Conservation (phyloP, 2,329 filamentous ascomycete species). For the Colletotrichum salicis region DNA sequence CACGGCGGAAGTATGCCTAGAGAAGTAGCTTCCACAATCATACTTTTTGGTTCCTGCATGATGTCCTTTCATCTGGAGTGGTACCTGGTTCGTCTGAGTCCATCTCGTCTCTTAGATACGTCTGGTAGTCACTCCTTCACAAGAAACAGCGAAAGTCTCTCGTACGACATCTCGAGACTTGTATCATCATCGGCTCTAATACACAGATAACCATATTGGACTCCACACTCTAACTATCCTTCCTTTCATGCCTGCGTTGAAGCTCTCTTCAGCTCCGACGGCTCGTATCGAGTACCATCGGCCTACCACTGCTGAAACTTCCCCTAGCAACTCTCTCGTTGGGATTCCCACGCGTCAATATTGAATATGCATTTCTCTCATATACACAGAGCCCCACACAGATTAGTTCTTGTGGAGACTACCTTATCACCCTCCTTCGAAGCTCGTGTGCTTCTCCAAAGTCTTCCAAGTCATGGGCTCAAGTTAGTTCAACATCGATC, state of each 20-base stretch:
- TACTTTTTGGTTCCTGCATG: too few relatives aligned
- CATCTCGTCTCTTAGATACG: not conserved
- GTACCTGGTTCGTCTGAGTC: not conserved
- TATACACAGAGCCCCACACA: not conserved
- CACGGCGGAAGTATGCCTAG: too few relatives aligned
- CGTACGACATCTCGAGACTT: not conserved
- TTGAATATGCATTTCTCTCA: not conserved
- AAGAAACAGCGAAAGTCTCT: not conserved
- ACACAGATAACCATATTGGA: not conserved
- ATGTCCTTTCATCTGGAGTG: not conserved
- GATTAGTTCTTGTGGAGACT: not conserved
- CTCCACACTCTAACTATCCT: not conserved
- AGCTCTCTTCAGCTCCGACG: not conserved
- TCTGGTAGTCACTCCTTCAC: not conserved
- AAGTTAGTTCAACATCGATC: not conserved
- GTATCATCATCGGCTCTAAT: not conserved
- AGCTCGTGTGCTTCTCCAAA: not conserved
- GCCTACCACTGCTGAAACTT: not conserved
- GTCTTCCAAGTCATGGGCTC: not conserved
- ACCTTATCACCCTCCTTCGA: not conserved
- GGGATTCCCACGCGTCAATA: not conserved
- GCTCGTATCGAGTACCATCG: not conserved
- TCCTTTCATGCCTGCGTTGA: not conserved
- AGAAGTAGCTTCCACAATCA: not conserved
- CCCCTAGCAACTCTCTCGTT: too few relatives aligned